Evolutionary conservation across 345 rosid species (phyloP).

Genomic region (Chamaenerion angustifolium): DNA sequence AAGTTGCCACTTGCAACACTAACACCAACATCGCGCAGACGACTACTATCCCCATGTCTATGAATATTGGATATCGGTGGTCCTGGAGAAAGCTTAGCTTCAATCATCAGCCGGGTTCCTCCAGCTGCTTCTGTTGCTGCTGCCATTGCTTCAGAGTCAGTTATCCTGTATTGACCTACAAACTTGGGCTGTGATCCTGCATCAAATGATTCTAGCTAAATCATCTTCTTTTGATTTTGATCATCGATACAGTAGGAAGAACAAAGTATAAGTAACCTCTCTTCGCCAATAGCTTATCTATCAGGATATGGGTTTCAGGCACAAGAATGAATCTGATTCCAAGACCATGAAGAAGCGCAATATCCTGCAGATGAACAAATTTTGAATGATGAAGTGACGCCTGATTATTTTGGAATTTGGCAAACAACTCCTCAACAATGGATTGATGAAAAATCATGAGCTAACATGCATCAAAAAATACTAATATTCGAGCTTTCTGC

Average conservation of each 20-base stretch:
- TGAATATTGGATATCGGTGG: constrained; percentile 73
- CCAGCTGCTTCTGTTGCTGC: constrained; percentile 97
- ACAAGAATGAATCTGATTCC: constrained; percentile 76
- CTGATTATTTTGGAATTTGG: too few species aligned
- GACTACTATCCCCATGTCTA: constrained; percentile 82
- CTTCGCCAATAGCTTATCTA: constrained; percentile 65
- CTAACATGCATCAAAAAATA: too few species aligned
- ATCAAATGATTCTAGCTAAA: background rate
- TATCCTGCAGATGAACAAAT: constrained; percentile 43
- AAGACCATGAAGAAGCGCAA: constrained; percentile 80
- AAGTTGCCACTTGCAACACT: constrained; percentile 94
- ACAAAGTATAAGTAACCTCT: constrained; percentile 34
- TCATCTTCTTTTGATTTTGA: background rate
- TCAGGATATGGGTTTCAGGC: constrained; percentile 79
- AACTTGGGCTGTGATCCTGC: constrained; percentile 59
- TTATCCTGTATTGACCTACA: constrained; percentile 69
- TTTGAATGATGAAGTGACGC: background rate
- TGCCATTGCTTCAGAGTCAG: constrained; percentile 64
- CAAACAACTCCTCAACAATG: too few species aligned
- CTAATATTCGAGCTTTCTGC: too few species aligned
- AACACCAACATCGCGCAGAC: constrained; percentile 81
- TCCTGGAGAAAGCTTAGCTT: constrained; percentile 94
- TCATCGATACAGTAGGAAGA: background rate
- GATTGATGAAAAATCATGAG: too few species aligned
- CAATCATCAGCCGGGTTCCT: constrained; percentile 72